These are phyloP conservation scores for Dichotomopilus funicola DNA, from an alignment of 2,329 filamentous ascomycete species.

Conservation along the genomic window DNA sequence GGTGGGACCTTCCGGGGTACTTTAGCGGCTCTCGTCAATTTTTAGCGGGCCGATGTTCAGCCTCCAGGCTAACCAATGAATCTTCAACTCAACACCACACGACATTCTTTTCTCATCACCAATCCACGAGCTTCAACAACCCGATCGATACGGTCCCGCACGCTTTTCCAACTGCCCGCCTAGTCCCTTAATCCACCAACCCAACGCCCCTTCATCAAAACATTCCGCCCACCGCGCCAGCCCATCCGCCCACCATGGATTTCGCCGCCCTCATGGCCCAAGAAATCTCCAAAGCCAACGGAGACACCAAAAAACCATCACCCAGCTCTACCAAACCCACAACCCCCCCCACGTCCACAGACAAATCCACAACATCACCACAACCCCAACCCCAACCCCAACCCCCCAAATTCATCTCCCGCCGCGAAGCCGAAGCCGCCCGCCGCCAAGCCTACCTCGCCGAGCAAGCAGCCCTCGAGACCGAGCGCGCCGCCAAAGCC, in stretches of 20 bases:
- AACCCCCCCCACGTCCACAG: conserved; percentile 20
- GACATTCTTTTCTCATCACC: too few species aligned
- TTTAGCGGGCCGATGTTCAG: neutral
- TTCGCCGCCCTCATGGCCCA: conserved; percentile 91
- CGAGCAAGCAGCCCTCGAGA: conserved; percentile 70
- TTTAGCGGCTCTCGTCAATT: neutral
- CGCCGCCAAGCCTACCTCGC: conserved; percentile 73
- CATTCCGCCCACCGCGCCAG: neutral
- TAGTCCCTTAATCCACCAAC: neutral
- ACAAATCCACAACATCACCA: neutral
- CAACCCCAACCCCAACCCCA: neutral
- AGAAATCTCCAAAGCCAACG: conserved; percentile 79
- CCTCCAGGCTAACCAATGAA: neutral
- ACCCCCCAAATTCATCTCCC: conserved; percentile 66
- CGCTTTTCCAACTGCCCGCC: too few species aligned
- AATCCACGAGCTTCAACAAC: too few species aligned
- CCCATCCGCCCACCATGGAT: conserved; percentile 61
- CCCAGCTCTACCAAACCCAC: conserved; percentile 8
- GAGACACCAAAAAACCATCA: conserved; percentile 19
- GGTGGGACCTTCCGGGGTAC: neutral
- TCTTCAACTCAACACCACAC: neutral
- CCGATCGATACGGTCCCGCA: too few species aligned
- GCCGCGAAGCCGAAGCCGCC: conserved; percentile 77
- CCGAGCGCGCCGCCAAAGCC: conserved; percentile 61
- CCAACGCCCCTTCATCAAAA: neutral